Evolutionary conservation across 2,329 filamentous ascomycete species (phyloP), one percentile per base, ranked within the genome.

Genomic region (Aspergillus neotritici): DNA sequence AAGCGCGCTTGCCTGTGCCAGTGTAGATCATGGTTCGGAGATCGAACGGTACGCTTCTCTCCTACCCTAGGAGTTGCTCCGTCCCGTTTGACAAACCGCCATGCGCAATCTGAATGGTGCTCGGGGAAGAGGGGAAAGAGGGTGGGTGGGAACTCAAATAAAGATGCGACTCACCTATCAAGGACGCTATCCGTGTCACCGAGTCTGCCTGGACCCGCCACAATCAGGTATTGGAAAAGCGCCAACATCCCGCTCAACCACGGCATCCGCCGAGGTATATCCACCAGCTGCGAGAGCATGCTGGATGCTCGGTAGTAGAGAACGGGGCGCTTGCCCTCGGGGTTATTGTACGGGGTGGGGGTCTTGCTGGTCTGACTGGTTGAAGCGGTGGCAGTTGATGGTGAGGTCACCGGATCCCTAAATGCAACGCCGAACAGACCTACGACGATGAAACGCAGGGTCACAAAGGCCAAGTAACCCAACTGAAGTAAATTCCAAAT

Each of bases 201-300:
- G 52, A 94, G 67, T 68, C 70, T 78, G 58, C 88, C 86, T 52
- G 87, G 87, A 16, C 89, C 87, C 58, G 75, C 73, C 60, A 91
- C 69, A 58, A 82, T 76, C 54, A 81, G 75, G 74, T 86, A 83
- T 68, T 93, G 87, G 54, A 84, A 65, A 66, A 95, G 78, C 44
- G 86, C 85, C 47, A 93, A 65, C 54, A 79, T 72, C 61, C 87
- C 87, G 61, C 76, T 77, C 44, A 95, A 77, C 91, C 91, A 97
- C 51, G 91, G 91, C 88, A 95, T 94, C 66, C 88, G 86, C 52
- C 73, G 67, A 54, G 84, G 76, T 61, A 95, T 68, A 72, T 89
- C 82, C 54, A 89, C 69, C 50, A 94, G 67, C 63, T 80, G 82
- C 49, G 82, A 82, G 44, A 84, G 65, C 67, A 86, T 87, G 56